phyloP scores from a whole-genome alignment of 169 alveolate species.

The Plasmodium vivax region DNA sequence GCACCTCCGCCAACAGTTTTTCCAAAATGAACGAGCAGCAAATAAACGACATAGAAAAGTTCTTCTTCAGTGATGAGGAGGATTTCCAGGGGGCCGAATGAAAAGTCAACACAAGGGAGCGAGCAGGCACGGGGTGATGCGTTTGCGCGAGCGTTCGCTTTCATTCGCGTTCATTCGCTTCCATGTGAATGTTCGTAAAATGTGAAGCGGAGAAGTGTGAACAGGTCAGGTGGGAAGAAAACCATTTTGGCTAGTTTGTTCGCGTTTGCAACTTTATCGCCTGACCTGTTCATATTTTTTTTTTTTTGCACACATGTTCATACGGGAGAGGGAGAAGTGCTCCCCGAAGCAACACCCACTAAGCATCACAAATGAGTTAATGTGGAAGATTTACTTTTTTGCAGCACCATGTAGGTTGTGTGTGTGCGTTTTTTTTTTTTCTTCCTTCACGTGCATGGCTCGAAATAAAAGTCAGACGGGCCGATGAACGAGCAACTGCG shows the following conservation, averaged over 20 bases:
- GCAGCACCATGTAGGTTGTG: not conserved
- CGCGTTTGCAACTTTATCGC: not conserved
- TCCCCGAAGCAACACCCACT: not conserved
- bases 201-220: not conserved
- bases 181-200: constrained; percentile 2
- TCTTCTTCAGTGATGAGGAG: constrained; percentile 30
- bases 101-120: not conserved
- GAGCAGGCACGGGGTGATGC: not conserved
- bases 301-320: not conserved
- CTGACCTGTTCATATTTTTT: not conserved
- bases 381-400: not conserved
- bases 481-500: not conserved
- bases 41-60: constrained; percentile 50
- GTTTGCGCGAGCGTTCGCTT: not conserved
- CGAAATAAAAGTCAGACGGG: not conserved
- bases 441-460: not conserved
- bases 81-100: not conserved
- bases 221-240: not conserved
- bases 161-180: not conserved
- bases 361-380: not conserved
- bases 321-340: not conserved
- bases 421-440: not conserved
- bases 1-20: not conserved
- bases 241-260: constrained; percentile 5
- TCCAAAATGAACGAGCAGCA: constrained; percentile 8